phyloP scores from a whole-genome alignment of 2,329 filamentous ascomycete genomes.

The Fusarium oligoseptatum region DNA sequence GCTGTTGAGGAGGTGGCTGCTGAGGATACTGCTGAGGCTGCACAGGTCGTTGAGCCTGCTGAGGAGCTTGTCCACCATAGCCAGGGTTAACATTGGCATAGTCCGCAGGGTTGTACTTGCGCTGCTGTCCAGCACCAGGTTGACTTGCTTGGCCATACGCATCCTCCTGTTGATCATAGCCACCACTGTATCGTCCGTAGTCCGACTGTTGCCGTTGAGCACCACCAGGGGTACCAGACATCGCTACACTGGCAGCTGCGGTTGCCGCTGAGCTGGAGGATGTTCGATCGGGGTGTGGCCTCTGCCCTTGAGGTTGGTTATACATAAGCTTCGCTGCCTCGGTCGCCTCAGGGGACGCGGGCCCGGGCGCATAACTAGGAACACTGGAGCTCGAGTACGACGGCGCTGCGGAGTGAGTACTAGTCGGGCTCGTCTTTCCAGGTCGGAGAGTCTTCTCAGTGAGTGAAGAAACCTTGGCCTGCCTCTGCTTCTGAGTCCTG shows the following conservation, averaged over 20 bases:
- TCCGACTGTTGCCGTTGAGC: slow-evolving; percentile 52
- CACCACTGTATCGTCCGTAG: slow-evolving; percentile 51
- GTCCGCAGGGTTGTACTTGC: slow-evolving; percentile 82
- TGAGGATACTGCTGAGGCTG: slow-evolving; percentile 52
- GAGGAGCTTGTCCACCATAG: slow-evolving; percentile 55
- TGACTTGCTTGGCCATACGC: slow-evolving; percentile 52
- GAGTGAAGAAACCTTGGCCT: slow-evolving; percentile 71
- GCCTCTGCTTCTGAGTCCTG: slow-evolving; percentile 78
- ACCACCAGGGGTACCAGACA: slow-evolving; percentile 62
- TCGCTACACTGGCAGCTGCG: slow-evolving; percentile 69
- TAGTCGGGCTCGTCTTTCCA: slow-evolving; percentile 60
- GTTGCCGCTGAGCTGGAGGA: slow-evolving; percentile 69
- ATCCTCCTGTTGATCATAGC: slow-evolving; percentile 54
- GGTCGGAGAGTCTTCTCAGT: slow-evolving; percentile 75
- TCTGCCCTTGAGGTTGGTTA: slow-evolving; percentile 64
- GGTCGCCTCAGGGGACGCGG: slow-evolving; percentile 62
- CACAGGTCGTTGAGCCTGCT: slow-evolving; percentile 49
- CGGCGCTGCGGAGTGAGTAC: slow-evolving; percentile 51
- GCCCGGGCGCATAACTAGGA: slow-evolving; percentile 39
- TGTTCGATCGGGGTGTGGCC: slow-evolving; percentile 66
- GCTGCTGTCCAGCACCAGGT: slow-evolving; percentile 60
- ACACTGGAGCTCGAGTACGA: slow-evolving; percentile 52
- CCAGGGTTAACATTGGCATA: slow-evolving; percentile 73
- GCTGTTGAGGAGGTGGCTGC: slow-evolving; percentile 55
- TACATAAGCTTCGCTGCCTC: slow-evolving; percentile 76